Conservation (phyloP, 805 yeast genomes). For the Saturnispora saitoi region DNA sequence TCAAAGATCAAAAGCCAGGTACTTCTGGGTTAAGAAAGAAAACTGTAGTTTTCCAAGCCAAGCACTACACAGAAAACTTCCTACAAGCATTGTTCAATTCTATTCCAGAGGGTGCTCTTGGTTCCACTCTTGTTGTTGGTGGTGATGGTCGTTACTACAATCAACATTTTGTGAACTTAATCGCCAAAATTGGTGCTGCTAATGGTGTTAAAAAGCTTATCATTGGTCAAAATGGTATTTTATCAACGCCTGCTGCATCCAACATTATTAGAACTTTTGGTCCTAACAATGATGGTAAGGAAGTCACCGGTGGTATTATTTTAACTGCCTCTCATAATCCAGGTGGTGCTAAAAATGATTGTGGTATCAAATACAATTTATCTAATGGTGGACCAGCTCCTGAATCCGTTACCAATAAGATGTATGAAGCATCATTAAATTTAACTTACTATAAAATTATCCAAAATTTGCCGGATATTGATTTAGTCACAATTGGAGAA, state of each 20-base stretch:
- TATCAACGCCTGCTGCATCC: slow-evolving; percentile 97
- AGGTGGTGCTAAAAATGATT: slow-evolving; percentile 87
- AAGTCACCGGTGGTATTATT: slow-evolving; percentile 87
- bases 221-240: slow-evolving; percentile 78
- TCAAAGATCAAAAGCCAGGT: slow-evolving; percentile 92
- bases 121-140: slow-evolving; percentile 78
- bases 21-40: slow-evolving; percentile 94
- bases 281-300: slow-evolving; percentile 29
- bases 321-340: slow-evolving; percentile 97
- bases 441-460: slow-evolving; percentile 54
- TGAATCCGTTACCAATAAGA: slow-evolving; percentile 82
- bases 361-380: slow-evolving; percentile 93
- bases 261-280: slow-evolving; percentile 68
- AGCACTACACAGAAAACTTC: slow-evolving; percentile 87
- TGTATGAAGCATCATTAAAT: slow-evolving; percentile 58
- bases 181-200: slow-evolving; percentile 79
- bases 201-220: slow-evolving; percentile 82
- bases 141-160: slow-evolving; percentile 97
- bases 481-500: slow-evolving; percentile 50
- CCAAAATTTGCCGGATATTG: slow-evolving; percentile 53
- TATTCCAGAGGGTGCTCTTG: slow-evolving; percentile 81
- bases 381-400: slow-evolving; percentile 99
- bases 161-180: slow-evolving; percentile 68
- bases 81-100: slow-evolving; percentile 78
- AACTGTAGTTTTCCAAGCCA: slow-evolving; percentile 69